These are phyloP conservation scores for Populus hybrid DNA, from an alignment of 441 rosid genomes.

Conservation along the genomic window DNA sequence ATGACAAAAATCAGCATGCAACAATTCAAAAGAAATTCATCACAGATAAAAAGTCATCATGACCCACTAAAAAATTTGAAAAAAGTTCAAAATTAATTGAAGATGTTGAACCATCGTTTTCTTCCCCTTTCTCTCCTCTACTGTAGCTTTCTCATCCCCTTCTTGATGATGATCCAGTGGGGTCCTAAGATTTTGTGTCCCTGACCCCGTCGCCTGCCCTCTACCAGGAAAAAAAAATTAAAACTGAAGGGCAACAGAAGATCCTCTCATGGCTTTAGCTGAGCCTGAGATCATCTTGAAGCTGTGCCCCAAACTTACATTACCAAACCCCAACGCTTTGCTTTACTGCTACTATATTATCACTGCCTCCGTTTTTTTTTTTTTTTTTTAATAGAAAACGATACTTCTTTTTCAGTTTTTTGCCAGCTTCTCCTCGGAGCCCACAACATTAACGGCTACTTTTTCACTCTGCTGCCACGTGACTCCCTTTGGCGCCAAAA, in stretches of 20 bases:
- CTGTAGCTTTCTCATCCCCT: background rate
- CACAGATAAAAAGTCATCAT: too few relatives aligned
- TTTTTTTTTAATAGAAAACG: slow-evolving; percentile 6
- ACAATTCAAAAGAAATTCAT: background rate
- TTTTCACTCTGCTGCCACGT: slow-evolving; percentile 37
- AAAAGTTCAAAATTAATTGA: slow-evolving; percentile 8
- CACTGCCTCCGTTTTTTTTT: background rate
- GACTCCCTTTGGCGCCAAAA: slow-evolving; percentile 40
- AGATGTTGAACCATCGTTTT: slow-evolving; percentile 14
- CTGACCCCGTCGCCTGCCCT: background rate
- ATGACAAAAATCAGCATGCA: slow-evolving; percentile 2
- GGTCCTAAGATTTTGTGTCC: slow-evolving; percentile 24
- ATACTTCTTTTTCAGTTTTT: slow-evolving; percentile 14
- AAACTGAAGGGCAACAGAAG: slow-evolving; percentile 10
- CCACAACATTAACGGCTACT: slow-evolving; percentile 47
- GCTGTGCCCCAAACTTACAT: background rate
- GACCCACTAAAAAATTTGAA: slow-evolving; percentile 10
- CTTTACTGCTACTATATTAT: background rate
- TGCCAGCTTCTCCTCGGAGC: slow-evolving; percentile 30
- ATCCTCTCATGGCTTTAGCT: slow-evolving; percentile 28
- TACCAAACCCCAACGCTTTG: background rate
- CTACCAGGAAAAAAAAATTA: background rate
- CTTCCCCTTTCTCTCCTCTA: background rate
- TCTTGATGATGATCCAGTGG: slow-evolving; percentile 2
- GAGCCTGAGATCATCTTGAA: background rate